Evolutionary conservation across 768 basidiomycete genomes (phyloP), one percentile per base, ranked within the genome.

Genomic region (Macrolepiota dolichaula): DNA sequence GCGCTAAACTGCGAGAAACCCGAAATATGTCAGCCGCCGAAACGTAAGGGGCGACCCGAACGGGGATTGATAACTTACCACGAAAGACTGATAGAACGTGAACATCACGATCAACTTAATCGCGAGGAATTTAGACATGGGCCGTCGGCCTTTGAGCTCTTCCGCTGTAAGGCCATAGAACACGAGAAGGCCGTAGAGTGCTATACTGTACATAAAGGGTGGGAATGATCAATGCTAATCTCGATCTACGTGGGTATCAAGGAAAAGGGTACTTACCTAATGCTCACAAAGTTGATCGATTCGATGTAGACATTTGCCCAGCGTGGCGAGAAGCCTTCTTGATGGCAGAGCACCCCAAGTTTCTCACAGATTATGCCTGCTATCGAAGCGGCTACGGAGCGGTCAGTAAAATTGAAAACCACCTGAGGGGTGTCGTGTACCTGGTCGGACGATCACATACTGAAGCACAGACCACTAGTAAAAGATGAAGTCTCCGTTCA

Each of bases 101-200:
- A 90, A 86, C 84, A 94, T 86, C 47, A 94, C 89, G 51, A 93
- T 89, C 32, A 91, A 74, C 72, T 96, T 96, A 77, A 96, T 94
- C 2, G 85, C 76, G 63, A 96, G 69, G 72, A 96, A 96, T 76
- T 96, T 96, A 25, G 88, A 84, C 29, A 95, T 75, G 27, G 94
- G 95, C 27, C 88, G 80, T 17, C 85, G 81, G 36, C 88, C 91
- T 57, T 68, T 75, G n/a, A 96, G 82, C 65, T 95, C 94, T 17
- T 90, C 86, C 61, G 86, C 83, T 52, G 86, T 92, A 47, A 96
- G 78, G 22, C 83, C 87, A 69, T 96, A 96, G 73, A 95, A 94
- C 13, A 94, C 65, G 12, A 96, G 68, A 6, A 97, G 77, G 7
- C 93, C 95, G 67, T 96, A 96, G 2, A 96, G 78, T 1, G 95